These are phyloP conservation scores for Colletotrichum sp. DNA, from an alignment of 2,329 filamentous ascomycete genomes.

Conservation along the genomic window DNA sequence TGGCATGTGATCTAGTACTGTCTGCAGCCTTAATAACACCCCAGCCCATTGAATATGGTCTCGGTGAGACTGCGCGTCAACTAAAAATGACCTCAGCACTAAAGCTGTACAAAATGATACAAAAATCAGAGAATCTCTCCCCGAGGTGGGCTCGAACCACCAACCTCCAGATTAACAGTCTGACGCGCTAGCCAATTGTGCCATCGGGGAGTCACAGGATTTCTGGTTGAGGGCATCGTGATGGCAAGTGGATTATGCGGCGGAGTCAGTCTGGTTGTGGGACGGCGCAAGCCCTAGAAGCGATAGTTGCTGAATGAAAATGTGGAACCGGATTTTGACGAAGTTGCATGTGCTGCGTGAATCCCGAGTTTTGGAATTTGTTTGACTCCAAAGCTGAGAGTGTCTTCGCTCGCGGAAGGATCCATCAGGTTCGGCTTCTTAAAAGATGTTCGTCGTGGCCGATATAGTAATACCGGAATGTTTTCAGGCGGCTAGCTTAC, in stretches of 20 bases:
- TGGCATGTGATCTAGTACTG: background rate
- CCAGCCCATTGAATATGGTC: background rate
- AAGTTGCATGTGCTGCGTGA: background rate
- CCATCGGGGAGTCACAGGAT: slow-evolving; percentile 8
- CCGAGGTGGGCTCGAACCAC: slow-evolving; percentile 19
- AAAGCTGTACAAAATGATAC: background rate
- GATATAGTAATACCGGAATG: too few species aligned
- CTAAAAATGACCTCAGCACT: background rate
- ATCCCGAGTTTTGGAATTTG: too few species aligned
- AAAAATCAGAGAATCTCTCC: background rate
- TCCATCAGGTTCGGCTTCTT: too few species aligned
- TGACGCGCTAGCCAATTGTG: slow-evolving; percentile 22
- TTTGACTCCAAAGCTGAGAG: too few species aligned
- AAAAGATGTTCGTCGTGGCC: too few species aligned
- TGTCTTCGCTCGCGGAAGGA: too few species aligned
- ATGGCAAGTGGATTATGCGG: background rate
- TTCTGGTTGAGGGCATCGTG: background rate
- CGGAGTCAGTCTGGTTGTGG: background rate
- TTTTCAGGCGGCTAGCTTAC: too few species aligned
- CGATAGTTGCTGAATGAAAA: background rate
- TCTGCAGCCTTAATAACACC: background rate
- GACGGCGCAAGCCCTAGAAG: background rate
- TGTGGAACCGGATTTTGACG: background rate
- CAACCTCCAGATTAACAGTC: slow-evolving; percentile 22
- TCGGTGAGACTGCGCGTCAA: background rate